A percentile compares a stretch with the other conserved stretches of the same genome.
Conservation (phyloP, 176 grass and related monocot genomes). For the Triticum timopheevii region DNA sequence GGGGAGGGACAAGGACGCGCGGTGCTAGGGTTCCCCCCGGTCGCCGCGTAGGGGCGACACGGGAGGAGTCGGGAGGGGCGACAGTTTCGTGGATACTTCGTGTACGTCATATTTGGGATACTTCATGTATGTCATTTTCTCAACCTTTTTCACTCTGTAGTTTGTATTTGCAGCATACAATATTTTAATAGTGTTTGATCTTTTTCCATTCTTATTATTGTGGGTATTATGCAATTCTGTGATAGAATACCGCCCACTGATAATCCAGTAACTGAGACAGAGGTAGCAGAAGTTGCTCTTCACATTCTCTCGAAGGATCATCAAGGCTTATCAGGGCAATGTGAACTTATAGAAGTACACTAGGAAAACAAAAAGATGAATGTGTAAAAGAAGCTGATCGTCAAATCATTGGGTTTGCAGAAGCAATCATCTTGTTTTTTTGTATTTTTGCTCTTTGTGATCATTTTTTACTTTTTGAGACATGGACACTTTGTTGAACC, state of each 20-base stretch:
- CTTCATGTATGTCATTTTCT: not conserved
- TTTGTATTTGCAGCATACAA: not conserved
- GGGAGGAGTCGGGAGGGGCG: too few species aligned
- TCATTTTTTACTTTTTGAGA: too few species aligned
- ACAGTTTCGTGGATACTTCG: too few species aligned
- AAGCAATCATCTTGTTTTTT: not conserved
- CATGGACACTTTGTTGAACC: too few species aligned
- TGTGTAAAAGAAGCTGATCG: not conserved
- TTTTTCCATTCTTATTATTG: not conserved
- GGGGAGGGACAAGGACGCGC: too few species aligned
- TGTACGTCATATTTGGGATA: not conserved
- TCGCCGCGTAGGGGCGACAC: too few species aligned
- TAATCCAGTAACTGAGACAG: not conserved
- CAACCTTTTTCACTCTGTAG: not conserved
- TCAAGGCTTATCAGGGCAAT: not conserved
- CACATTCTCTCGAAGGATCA: not conserved
- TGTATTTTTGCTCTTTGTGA: too few species aligned
- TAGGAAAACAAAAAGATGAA: not conserved
- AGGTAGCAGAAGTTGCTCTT: not conserved
- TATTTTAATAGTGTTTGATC: not conserved
- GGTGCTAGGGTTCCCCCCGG: too few species aligned
- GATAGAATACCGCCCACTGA: not conserved
- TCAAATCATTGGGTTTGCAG: not conserved
- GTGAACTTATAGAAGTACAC: not conserved
- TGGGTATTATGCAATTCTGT: not conserved